Evolutionary conservation across 2,329 filamentous ascomycete genomes (phyloP), one percentile per base, ranked within the genome.

Genomic region (Claviceps sp.): DNA sequence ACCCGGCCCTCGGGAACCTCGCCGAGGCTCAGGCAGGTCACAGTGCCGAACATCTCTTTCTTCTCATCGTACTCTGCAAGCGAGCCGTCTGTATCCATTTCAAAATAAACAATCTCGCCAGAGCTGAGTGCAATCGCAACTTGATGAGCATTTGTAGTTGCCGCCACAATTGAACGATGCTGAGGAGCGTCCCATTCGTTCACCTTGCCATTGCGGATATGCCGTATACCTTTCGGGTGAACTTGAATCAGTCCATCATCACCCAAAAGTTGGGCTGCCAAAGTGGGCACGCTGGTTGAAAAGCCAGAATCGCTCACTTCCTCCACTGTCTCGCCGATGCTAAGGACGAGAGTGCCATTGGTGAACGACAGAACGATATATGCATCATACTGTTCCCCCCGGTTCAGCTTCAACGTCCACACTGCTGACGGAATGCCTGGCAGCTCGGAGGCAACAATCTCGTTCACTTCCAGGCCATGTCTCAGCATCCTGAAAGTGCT

Each of bases 21-120:
- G 2, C 91, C 93, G 50, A 99, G 75, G 60, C 90, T 95, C n/a
- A 98, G 74, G 58, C 87, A 94, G 18, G 90, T 97, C 48, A 98
- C 90, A 0, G 90, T 96, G 46, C 89, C 91, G 50, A 86, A 89
- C 86, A 98, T 93, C 61, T 94, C 86, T 61, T 89, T 88, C 66
- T 91, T 89, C 62, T 97, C 90, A 58, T 97, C 86, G 58, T 96
- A 95, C 70, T 97, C 91, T 37, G 88, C 88, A 37, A 97, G 74
- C 3, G 86, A 86, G 34, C 90, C 90, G 67, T 97, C 91, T 0
- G 81, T 78, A 62, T 96, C 93, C 82, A 96, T 91, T 65, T 98
- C 94, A 60, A 98, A 98, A 64, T 97, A 98, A 43, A 95, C 87
- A 56, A 98, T 91, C 66, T 98, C 93, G 40, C 91, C 91, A 8